Conservation (phyloP, 495 filamentous ascomycete species). For the Monascus purpureus region DNA sequence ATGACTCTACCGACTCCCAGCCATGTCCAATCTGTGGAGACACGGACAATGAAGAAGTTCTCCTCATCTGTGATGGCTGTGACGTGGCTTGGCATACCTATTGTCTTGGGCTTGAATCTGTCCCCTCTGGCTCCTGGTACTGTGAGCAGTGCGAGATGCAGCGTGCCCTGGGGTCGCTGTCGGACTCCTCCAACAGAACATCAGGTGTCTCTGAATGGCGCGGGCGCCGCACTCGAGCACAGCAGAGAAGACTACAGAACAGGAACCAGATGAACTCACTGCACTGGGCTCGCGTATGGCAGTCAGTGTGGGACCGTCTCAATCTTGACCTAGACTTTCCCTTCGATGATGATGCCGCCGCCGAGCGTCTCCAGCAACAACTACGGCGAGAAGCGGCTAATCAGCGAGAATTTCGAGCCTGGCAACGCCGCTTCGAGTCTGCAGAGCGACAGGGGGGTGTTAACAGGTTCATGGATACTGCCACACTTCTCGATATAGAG, state of each 20-base stretch:
- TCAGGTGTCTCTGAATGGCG: conserved; percentile 22
- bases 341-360: conserved; percentile 57
- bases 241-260: conserved; percentile 28
- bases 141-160: conserved; percentile 59
- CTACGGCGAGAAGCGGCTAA: conserved; percentile 46
- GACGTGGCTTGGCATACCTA: conserved; percentile 72
- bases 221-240: conserved; percentile 36
- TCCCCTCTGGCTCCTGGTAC: conserved; percentile 70
- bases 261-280: conserved; percentile 31
- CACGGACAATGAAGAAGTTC: conserved; percentile 59
- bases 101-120: conserved; percentile 63
- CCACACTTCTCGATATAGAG: conserved; percentile 34
- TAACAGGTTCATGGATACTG: conserved; percentile 53
- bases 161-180: conserved; percentile 27
- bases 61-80: conserved; percentile 81
- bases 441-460: conserved; percentile 68
- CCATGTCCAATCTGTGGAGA: conserved; percentile 73
- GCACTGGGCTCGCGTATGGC: conserved; percentile 56
- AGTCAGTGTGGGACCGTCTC: conserved; percentile 47
- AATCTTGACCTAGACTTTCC: conserved; percentile 81
- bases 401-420: conserved; percentile 51
- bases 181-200: conserved; percentile 16
- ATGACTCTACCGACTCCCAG: conserved; percentile 43
- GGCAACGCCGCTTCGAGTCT: conserved; percentile 68
- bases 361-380: conserved; percentile 33